Evolutionary conservation across 106 monocot genomes (phyloP), one percentile per base, ranked within the genome.

Genomic region (Allium cepa): DNA sequence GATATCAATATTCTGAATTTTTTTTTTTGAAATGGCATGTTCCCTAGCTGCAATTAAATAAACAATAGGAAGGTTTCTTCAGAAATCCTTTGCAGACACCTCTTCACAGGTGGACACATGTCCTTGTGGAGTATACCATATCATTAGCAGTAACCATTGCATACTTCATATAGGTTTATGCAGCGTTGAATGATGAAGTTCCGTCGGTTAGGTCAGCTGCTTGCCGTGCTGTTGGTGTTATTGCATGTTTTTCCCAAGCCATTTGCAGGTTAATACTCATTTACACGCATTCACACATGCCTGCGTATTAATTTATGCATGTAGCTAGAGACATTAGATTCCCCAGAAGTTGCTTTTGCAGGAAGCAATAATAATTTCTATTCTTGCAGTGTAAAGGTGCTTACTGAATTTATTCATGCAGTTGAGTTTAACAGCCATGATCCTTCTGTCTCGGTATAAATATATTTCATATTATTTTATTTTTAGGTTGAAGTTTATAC

Each of bases 191-290:
- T 55, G 93, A 93, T 72, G 53, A 71, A 17, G 64, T 72, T 66
- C 74, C 93, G 69, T 77, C 81, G 46, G 89, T 93, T 50, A 92
- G 83, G 73, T 84, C 99, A 66, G 87, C 93, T 79, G 92, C 93
- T 68, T 99, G 99, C 63, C 82, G 99, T 60, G 99, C 87, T 58
- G 79, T 99, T 76, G 99, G 99, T 70, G 88, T 99, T 14, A 57
- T 99, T 60, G 46, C 83, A 70, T 84, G 80, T 75, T 99, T 99
- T 64, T 65, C 83, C 12, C 70, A 75, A 65, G 77, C 81, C 49
- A 62, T 92, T 63, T 76, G 67, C 49, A 75, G 83, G 99, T 99
- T 78, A 71, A 59, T 36, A 36, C 36, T 36, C 36, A 36, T 36
- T 36, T 5, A 36, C 36, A 36, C 36, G 5, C 36, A 1, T 36